These are phyloP conservation scores for Metschnikowia peoriensis DNA, from an alignment of 805 yeast genomes.

Conservation along the genomic window DNA sequence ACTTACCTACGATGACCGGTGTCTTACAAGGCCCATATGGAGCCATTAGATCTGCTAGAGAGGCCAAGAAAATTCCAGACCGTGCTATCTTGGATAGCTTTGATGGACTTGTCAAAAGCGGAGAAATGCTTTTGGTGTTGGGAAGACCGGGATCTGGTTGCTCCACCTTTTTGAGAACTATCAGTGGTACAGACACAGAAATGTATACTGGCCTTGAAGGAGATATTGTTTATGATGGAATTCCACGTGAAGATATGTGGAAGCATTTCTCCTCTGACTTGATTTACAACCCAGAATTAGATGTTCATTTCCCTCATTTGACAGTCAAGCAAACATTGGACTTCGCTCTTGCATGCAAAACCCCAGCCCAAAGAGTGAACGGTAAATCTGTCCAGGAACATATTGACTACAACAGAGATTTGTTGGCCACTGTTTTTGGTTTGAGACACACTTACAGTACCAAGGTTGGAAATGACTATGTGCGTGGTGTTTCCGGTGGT, in stretches of 20 bases:
- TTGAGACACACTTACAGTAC: slow-evolving; percentile 30
- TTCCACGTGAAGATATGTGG: slow-evolving; percentile 54
- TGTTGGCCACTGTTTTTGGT: slow-evolving; percentile 31
- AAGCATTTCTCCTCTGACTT: slow-evolving; percentile 54
- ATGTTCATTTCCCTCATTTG: slow-evolving; percentile 72
- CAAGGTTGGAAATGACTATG: slow-evolving; percentile 32
- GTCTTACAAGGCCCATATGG: slow-evolving; percentile 15
- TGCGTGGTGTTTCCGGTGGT: slow-evolving; percentile 49
- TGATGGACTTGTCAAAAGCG: slow-evolving; percentile 14
- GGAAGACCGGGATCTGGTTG: slow-evolving; percentile 48
- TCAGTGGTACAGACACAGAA: slow-evolving; percentile 29
- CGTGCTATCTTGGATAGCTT: slow-evolving; percentile 14
- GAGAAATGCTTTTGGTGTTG: slow-evolving; percentile 23
- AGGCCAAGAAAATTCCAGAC: slow-evolving; percentile 7
- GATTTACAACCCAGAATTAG: slow-evolving; percentile 60
- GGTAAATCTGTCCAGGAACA: slow-evolving; percentile 47
- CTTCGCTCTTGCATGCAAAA: slow-evolving; percentile 68
- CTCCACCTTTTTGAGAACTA: slow-evolving; percentile 25
- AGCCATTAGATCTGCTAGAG: slow-evolving; percentile 5
- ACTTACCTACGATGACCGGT: slow-evolving; percentile 39
- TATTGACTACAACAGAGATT: slow-evolving; percentile 30
- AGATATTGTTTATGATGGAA: slow-evolving; percentile 57
- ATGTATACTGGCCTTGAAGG: slow-evolving; percentile 26
- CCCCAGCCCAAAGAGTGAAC: slow-evolving; percentile 55
- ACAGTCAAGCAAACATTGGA: slow-evolving; percentile 71